Base-by-base conservation (phyloP, 2,329 filamentous ascomycete genomes). In the Chaetomium globosum region DNA sequence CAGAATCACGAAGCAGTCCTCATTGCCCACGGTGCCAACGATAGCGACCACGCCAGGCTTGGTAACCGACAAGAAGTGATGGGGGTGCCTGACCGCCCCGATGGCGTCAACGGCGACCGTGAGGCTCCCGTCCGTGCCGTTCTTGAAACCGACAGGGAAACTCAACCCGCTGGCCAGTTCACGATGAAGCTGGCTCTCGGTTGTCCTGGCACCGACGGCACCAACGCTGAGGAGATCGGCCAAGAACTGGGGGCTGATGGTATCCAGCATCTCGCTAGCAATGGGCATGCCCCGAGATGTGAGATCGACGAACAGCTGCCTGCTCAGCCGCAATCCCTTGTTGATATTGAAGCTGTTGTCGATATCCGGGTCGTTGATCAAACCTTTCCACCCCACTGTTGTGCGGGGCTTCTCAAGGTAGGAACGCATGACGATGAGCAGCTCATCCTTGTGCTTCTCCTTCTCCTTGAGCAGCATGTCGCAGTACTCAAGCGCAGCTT, bases 91-190 rank as follows among this genome's bases (percentile, higher is more conserved):
- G 59, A 96, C 94, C 19, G 95, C 92, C 68, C 93, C 93, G 76
- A 98, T 97, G 59, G 95, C 95, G 76, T 99, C 95, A 72, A 98
- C 92, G 13, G 95, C 93, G 4, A 98, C 93, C 64, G 89, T 86
- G 56, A 98, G 81, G 9, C 89, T 90, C 59, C 95, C 95, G 76
- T 99, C 95, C 36, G 95, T 99, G 70, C 95, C 95, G 79, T 99
- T 99, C 86, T 99, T 99, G 90, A 99, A 99, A 59, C 95, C 95
- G 12, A 99, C 93, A 1, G 95, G 95, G 89, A 97, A 98, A 72
- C 91, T 96, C 43, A 98, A 83, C 75, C 95, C 95, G 61, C 91
- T 95, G 26, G 95, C 94, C 69, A 99, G 82, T 80, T 99, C 95
- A 64, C 95, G 89, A 79, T 99, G 95, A 68, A 98, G 84, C 81